A percentile compares a stretch with the other conserved stretches of the same genome.
Conservation (phyloP, 352 stramenopile species). For the Aphanomyces invadans region DNA sequence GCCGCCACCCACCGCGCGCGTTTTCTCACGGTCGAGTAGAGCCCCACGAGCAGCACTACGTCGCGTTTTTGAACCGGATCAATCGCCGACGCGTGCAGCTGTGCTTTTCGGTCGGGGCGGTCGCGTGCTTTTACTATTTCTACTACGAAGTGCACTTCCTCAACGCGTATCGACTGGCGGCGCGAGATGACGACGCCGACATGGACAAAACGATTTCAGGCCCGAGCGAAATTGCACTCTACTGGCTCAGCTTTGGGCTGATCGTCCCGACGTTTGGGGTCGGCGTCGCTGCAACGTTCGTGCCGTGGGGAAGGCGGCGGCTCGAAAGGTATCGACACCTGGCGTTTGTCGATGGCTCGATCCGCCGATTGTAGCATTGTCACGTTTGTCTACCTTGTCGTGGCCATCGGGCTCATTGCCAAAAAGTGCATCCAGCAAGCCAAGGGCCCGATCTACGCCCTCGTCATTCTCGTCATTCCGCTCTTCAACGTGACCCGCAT, state of each 20-base stretch:
- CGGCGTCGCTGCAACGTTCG: slow-evolving; percentile 46
- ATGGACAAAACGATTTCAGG: background rate
- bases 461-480: slow-evolving; percentile 68
- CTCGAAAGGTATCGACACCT: slow-evolving; percentile 33
- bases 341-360: background rate
- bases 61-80: slow-evolving; percentile 41
- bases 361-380: slow-evolving; percentile 39
- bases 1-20: too few species aligned
- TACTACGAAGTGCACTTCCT: slow-evolving; percentile 37
- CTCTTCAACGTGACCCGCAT: slow-evolving; percentile 79
- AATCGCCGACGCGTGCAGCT: slow-evolving; percentile 47
- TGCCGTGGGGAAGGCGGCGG: slow-evolving; percentile 34
- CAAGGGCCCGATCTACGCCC: slow-evolving; percentile 54
- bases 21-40: background rate
- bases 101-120: slow-evolving; percentile 48
- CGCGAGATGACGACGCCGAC: slow-evolving; percentile 18
- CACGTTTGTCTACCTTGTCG: slow-evolving; percentile 45
- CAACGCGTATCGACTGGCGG: slow-evolving; percentile 30
- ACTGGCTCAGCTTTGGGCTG: slow-evolving; percentile 48
- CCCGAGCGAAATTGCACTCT: slow-evolving; percentile 39
- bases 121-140: slow-evolving; percentile 48
- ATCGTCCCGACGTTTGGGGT: slow-evolving; percentile 46
- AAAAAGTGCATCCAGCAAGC: slow-evolving; percentile 70
- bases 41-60: slow-evolving; percentile 56
- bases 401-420: slow-evolving; percentile 52